Base-by-base conservation (phyloP, 2,329 filamentous ascomycete species). In the Verticillium klebahnii region DNA sequence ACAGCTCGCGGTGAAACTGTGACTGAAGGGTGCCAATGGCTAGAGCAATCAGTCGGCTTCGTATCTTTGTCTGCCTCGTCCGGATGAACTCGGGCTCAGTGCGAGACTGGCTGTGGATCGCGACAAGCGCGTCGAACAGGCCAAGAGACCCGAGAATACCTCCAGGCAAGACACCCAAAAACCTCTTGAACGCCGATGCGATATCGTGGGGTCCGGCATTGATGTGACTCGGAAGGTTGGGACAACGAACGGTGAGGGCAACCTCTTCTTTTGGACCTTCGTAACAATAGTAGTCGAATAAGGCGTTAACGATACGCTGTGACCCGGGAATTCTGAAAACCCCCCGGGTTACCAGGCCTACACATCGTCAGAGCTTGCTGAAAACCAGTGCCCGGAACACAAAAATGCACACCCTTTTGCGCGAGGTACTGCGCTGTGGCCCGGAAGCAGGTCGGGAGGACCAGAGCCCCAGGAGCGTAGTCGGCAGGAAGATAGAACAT, bases 301-400 rank as follows among this genome's bases (percentile, higher is more conserved):
- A 74, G 17, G 80, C 77, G 64, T 81, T 79, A n/a, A 88, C 79
- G 3, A 81, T 74, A 58, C 80, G 80, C 39, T 80, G 70, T 0
- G 86, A 88, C 2, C 88, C 88, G 0, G 86, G 80, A 52, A 89
- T 81, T 8, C 86, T 82, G 64, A 90, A 90, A 8, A 90, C 73
- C 0, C 88, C 88, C 39, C 82, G 79, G 2, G 83, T 82, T 8
- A 78, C 75, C 0, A 77, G 75, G 65, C 71, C 71, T 71, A 56
- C 14, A 14, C 11, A 11, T 12, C 19, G 59, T 73, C 32, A 73
- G 68, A 25, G 5, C 29, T 29, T 29, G 5, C 5, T 29, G 12
- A 31, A 14, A 19, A 12, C 29, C 5, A 25, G 5, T 6, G 29
- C 12, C 14, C 17, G 15, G 8, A 12, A 34, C 32, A 36, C 19